Conservation (phyloP, 768 basidiomycete genomes). For the Phylloporus scabripes region DNA sequence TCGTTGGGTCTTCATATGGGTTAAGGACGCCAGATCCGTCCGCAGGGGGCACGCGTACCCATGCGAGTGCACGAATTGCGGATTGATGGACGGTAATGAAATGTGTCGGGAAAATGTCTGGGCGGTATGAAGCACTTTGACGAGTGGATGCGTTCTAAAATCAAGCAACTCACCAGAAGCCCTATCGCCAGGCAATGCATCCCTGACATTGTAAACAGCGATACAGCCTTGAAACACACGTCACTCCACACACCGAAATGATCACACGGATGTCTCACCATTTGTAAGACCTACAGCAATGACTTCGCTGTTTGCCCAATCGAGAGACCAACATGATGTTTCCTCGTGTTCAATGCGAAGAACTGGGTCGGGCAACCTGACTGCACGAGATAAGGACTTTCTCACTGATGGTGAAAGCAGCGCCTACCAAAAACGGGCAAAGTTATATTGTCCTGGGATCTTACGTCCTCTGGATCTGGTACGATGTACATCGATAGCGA, state of each 20-base stretch:
- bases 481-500: constrained; percentile 72
- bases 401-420: background rate
- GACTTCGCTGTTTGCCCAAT: constrained; percentile 85
- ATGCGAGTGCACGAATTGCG: constrained; percentile 68
- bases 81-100: constrained; percentile 74
- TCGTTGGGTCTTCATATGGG: constrained; percentile 55
- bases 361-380: constrained; percentile 56
- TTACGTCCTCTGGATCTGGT: constrained; percentile 66
- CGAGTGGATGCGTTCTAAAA: too few species aligned
- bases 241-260: background rate
- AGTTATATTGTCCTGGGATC: constrained; percentile 20
- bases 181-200: constrained; percentile 34
- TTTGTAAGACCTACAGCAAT: constrained; percentile 82
- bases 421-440: constrained; percentile 49
- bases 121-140: background rate
- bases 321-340: constrained; percentile 70
- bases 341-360: constrained; percentile 72
- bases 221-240: constrained; percentile 39
- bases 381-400: constrained; percentile 30
- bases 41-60: constrained; percentile 64
- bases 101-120: constrained; percentile 57
- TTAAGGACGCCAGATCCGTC: constrained; percentile 42
- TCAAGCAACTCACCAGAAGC: constrained; percentile 27
- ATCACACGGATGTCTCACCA: constrained; percentile 40
- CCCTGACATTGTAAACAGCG: constrained; percentile 51